Evolutionary conservation across 768 basidiomycete genomes (phyloP).

Genomic region (Suillus placidus): DNA sequence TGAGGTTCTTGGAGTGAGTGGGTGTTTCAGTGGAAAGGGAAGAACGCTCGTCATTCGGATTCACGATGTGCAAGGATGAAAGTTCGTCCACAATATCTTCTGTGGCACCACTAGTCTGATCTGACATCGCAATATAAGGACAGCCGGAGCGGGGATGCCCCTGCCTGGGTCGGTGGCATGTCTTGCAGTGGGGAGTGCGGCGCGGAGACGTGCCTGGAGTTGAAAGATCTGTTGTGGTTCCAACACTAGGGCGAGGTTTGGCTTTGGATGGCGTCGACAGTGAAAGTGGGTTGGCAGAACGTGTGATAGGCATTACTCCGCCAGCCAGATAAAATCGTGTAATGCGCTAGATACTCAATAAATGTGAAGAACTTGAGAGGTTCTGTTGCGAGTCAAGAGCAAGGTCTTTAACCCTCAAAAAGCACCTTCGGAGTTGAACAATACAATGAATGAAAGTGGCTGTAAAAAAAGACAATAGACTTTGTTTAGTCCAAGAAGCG

Average conservation of each 20-base stretch:
- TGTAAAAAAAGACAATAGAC: not conserved
- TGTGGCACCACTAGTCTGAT: conserved; percentile 16
- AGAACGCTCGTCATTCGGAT: conserved; percentile 23
- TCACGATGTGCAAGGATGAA: conserved; percentile 48
- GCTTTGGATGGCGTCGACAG: conserved; percentile 32
- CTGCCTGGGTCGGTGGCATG: conserved; percentile 54
- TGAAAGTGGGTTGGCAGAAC: conserved; percentile 25
- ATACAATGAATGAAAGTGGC: not conserved
- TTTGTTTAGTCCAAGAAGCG: not conserved
- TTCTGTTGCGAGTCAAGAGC: not conserved
- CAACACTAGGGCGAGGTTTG: conserved; percentile 17
- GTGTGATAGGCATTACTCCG: conserved; percentile 32
- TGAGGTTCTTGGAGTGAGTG: conserved; percentile 10
- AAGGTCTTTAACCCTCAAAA: not conserved
- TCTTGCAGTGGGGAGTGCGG: conserved; percentile 55
- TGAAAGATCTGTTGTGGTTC: not conserved
- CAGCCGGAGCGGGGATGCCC: conserved; percentile 70
- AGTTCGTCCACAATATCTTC: conserved; percentile 45
- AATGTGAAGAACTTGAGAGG: not conserved
- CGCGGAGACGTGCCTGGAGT: conserved; percentile 47
- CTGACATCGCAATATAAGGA: conserved; percentile 40
- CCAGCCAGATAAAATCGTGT: not conserved
- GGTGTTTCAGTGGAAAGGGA: conserved; percentile 10
- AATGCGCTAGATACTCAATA: no score
- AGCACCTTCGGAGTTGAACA: not conserved